Evolutionary conservation across 1,139 yeast genomes (phyloP), one percentile per base, ranked within the genome.

Genomic region (Wickerhamiella infanticola): DNA sequence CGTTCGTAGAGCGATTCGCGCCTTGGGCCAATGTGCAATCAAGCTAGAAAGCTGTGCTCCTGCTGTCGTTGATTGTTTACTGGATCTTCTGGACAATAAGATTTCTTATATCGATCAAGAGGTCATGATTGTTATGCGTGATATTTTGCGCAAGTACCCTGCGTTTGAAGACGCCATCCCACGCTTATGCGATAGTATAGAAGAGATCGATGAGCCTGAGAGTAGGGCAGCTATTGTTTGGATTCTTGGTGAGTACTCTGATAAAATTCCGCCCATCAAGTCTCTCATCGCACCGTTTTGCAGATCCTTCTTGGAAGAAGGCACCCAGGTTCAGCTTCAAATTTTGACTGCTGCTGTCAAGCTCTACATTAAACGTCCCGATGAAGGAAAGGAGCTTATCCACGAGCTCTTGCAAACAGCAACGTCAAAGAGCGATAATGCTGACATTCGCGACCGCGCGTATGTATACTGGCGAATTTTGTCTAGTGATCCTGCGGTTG

Each of bases 391-490:
- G 44, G 69, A 67, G 18, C 62, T 78, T 33, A 72, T 90, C 52
- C 95, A 88, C 61, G 71, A 70, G 42, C 73, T 84, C 3, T 70
- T 90, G 53, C 85, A 82, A 55, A 67, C 77, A 47, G 85, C 94
- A 9, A 85, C 95, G 1, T 77, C 78, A 48, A 77, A 79, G 49
- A 74, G 86, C 49, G 94, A 85, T 55, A 86, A 86, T 61, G 82
- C 95, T 2, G 98, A 90, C 62, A 83, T 90, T 38, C 75, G 97
- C 58, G 98, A 90, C 63, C 77, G 90, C 64, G 96, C 96, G 0
- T 90, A 80, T 63, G 74, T 90, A 45, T 90, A 86, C 64, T 90
- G 97, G 97, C 77, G 98, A 60, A 69, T 93, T 48, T 69, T 90
- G 48, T 84, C 95, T 0, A 67, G 81, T 29, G 78, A 75, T 47